Evolutionary conservation across 495 filamentous ascomycete genomes (phyloP).

Genomic region (Podospora pseudocomata): DNA sequence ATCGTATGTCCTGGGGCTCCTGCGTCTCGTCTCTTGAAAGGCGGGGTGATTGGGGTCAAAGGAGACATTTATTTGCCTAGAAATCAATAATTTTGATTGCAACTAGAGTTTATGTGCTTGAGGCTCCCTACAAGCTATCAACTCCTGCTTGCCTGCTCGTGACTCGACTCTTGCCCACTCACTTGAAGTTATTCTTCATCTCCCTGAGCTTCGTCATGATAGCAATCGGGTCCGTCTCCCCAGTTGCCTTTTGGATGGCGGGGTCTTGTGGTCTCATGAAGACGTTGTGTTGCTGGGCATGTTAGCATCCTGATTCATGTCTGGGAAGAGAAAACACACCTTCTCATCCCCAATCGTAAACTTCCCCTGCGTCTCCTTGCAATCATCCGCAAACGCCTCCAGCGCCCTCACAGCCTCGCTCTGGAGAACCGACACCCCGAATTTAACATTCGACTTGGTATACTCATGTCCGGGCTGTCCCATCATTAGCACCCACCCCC

Average conservation of each 20-base stretch:
- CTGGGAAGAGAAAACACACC: slow-evolving; percentile 45
- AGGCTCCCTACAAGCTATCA: slow-evolving; percentile 1
- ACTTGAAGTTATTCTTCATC: slow-evolving; percentile 88
- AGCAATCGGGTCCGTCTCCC: slow-evolving; percentile 74
- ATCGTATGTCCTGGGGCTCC: slow-evolving; percentile 24
- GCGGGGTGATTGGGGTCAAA: slow-evolving; percentile 4
- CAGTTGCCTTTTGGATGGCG: slow-evolving; percentile 76
- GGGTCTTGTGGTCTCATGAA: slow-evolving; percentile 92
- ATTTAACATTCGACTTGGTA: slow-evolving; percentile 90
- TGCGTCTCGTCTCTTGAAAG: slow-evolving; percentile 11
- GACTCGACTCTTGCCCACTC: slow-evolving; percentile 32
- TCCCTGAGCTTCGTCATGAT: slow-evolving; percentile 85
- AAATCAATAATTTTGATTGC: too few relatives aligned
- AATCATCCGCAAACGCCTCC: slow-evolving; percentile 67
- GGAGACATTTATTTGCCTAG: neutral
- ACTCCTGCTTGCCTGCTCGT: neutral
- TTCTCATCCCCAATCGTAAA: slow-evolving; percentile 99
- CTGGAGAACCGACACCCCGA: slow-evolving; percentile 68
- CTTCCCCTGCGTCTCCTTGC: slow-evolving; percentile 87
- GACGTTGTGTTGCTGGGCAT: slow-evolving; percentile 75
- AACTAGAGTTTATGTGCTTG: neutral
- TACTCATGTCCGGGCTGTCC: slow-evolving; percentile 89
- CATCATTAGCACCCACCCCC: neutral
- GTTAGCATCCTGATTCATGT: neutral
- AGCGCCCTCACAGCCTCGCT: slow-evolving; percentile 74